Conservation (phyloP, 176 grass and related monocot genomes). For the maize (Zea mays) region Zm-B73-REFERENCE-NAM-5.0 NC_050102.1:38019501-38020000, state of each 20-base stretch:
- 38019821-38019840: constrained; percentile 83
- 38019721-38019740: constrained; percentile 73
- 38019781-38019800: constrained; percentile 79
- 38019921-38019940: constrained; percentile 62
- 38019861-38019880: constrained; percentile 77
- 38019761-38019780: constrained; percentile 75
- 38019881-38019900: constrained; percentile 70
- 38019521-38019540: constrained; percentile 38
- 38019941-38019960: constrained; percentile 78
- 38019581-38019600: constrained; percentile 43
- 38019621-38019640: constrained; percentile 41
- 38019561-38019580: constrained; percentile 39
- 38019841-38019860: constrained; percentile 70
- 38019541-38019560: constrained; percentile 50
- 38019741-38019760: constrained; percentile 77
- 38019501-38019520: constrained; percentile 46
- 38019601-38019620: constrained; percentile 27
- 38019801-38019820: constrained; percentile 76
- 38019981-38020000: constrained; percentile 69
- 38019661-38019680: constrained; percentile 43
- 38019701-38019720: constrained; percentile 67
- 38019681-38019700: constrained; percentile 64
- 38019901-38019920: constrained; percentile 69
- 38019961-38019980: constrained; percentile 73
- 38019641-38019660: constrained; percentile 58